Evolutionary conservation across 345 rosid species (phyloP).

Genomic region (Eucalyptus regnans): DNA sequence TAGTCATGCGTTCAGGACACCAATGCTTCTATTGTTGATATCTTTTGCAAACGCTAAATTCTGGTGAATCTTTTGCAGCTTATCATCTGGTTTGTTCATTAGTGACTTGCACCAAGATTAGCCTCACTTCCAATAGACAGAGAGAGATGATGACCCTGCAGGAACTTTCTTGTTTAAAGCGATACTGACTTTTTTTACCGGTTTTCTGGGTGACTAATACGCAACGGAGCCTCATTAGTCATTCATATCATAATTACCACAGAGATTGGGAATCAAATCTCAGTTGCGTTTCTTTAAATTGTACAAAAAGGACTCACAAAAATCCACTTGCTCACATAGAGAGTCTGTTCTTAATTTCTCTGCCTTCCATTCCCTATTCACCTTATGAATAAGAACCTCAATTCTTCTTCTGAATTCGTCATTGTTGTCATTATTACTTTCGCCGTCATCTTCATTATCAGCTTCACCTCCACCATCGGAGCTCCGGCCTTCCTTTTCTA

Average conservation of each 20-base stretch:
- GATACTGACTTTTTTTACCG: neutral
- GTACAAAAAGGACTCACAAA: neutral
- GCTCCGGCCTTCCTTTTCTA: neutral
- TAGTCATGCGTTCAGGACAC: neutral
- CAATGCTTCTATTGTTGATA: neutral
- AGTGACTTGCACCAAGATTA: neutral
- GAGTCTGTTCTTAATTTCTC: slow-evolving; percentile 13
- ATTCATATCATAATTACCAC: neutral
- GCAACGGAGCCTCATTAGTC: neutral
- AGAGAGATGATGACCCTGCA: neutral
- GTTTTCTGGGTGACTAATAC: neutral
- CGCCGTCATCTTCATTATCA: neutral
- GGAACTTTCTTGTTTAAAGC: neutral
- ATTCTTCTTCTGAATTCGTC: neutral
- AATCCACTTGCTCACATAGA: neutral
- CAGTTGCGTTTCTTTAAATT: neutral
- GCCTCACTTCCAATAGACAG: neutral
- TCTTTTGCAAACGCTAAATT: neutral
- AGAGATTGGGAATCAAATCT: neutral
- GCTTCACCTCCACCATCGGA: neutral
- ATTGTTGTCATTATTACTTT: neutral
- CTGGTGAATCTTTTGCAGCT: neutral
- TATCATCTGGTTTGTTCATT: neutral
- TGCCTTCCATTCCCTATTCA: slow-evolving; percentile 42
- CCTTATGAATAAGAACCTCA: slow-evolving; percentile 51